Percentiles rank a stretch among this genome's conserved stretches.
Evolutionary conservation across 2,329 filamentous ascomycete species (phyloP).

Genomic region (Colletotrichum cordylinicola): DNA sequence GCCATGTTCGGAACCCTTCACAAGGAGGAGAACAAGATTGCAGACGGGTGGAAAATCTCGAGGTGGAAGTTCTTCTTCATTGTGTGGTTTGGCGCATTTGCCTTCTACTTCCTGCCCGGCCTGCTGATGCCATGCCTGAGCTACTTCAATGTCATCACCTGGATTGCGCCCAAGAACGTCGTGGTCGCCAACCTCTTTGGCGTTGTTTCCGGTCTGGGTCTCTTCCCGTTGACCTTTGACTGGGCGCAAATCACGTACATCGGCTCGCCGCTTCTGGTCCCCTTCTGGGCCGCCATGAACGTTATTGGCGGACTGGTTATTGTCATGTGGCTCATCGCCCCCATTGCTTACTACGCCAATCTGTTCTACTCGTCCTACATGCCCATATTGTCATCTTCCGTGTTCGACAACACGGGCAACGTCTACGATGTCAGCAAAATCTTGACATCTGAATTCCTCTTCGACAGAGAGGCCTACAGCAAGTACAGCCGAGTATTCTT

Average conservation of each 20-base stretch:
- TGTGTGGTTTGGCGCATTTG: slow-evolving; percentile 73
- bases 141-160: slow-evolving; percentile 89
- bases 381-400: slow-evolving; percentile 83
- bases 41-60: slow-evolving; percentile 83
- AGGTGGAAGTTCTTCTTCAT: slow-evolving; percentile 85
- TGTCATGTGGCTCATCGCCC: slow-evolving; percentile 86
- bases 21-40: slow-evolving; percentile 81
- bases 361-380: slow-evolving; percentile 83
- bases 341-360: slow-evolving; percentile 82
- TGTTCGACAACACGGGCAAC: slow-evolving; percentile 84
- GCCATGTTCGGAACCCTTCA: slow-evolving; percentile 90
- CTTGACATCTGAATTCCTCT: slow-evolving; percentile 77
- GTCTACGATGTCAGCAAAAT: slow-evolving; percentile 85
- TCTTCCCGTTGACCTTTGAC: slow-evolving; percentile 88
- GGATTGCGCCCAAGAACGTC: slow-evolving; percentile 87
- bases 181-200: slow-evolving; percentile 87
- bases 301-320: slow-evolving; percentile 80
- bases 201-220: slow-evolving; percentile 80
- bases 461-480: slow-evolving; percentile 77
- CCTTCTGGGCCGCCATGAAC: slow-evolving; percentile 87
- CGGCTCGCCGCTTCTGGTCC: slow-evolving; percentile 81
- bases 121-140: slow-evolving; percentile 83
- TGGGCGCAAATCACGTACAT: slow-evolving; percentile 92
- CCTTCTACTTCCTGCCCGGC: slow-evolving; percentile 86
- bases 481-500: slow-evolving; percentile 86